Conservation (phyloP, 2,329 filamentous ascomycete genomes). For the Curvularia sp. region DNA sequence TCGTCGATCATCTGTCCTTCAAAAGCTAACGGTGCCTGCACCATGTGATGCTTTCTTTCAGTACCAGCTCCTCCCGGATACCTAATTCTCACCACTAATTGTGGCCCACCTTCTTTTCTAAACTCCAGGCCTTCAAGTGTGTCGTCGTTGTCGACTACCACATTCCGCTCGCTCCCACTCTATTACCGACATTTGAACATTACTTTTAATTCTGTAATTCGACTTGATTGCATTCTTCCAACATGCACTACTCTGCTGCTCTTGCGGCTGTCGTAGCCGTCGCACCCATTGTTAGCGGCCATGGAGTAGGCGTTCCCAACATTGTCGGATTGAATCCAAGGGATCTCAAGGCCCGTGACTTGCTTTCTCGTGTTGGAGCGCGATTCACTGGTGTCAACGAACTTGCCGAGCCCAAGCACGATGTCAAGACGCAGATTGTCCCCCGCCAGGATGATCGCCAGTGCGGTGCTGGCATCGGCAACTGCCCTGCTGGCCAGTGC, state of each 20-base stretch:
- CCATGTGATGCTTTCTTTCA: conserved; percentile 15
- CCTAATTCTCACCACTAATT: conserved; percentile 26
- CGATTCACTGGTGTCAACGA: conserved; percentile 34
- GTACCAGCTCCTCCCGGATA: conserved; percentile 26
- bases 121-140: conserved; percentile 36
- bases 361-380: conserved; percentile 40
- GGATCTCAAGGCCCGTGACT: conserved; percentile 44
- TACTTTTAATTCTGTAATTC: conserved; percentile 36
- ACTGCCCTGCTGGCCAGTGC: conserved; percentile 45
- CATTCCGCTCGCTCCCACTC: conserved; percentile 38
- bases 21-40: conserved; percentile 26
- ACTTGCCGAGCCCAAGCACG: conserved; percentile 12
- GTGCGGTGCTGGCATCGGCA: conserved; percentile 42
- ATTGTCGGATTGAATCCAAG: conserved; percentile 46
- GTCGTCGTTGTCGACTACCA: conserved; percentile 33
- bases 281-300: conserved; percentile 41
- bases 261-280: conserved; percentile 41
- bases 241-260: conserved; percentile 46
- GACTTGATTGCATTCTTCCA: conserved; percentile 21
- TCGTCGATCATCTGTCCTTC: conserved; percentile 28
- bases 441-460: conserved; percentile 43
- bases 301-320: conserved; percentile 41
- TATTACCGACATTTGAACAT: conserved; percentile 11
- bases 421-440: conserved; percentile 27
- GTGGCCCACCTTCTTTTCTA: conserved; percentile 27